phyloP scores from a whole-genome alignment of 2,329 filamentous ascomycete genomes.

The Macrophomina tecta region DNA sequence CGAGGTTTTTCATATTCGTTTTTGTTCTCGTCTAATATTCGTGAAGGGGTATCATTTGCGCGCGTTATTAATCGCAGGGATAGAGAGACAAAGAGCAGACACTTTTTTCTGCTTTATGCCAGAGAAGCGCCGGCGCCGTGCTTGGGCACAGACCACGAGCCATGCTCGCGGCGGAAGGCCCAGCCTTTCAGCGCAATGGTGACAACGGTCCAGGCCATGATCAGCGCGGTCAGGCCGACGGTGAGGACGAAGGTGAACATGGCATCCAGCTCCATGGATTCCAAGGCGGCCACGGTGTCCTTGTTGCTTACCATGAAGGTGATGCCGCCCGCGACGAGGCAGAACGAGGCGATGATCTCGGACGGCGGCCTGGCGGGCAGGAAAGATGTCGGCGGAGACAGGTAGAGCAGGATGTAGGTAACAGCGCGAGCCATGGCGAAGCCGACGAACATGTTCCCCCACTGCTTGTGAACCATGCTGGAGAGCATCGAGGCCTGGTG shows the following conservation, averaged over 20 bases:
- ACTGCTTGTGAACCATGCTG: conserved; percentile 91
- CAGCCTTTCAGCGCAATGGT: conserved; percentile 86
- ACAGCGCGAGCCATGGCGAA: conserved; percentile 78
- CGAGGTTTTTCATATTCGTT: background rate
- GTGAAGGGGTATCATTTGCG: conserved; percentile 20
- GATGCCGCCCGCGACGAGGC: conserved; percentile 82
- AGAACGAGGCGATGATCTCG: conserved; percentile 86
- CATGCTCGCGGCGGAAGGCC: conserved; percentile 60
- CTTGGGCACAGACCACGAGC: background rate
- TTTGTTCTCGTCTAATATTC: conserved; percentile 1
- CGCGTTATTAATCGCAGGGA: background rate
- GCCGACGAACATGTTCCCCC: conserved; percentile 83
- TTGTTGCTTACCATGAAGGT: conserved; percentile 90
- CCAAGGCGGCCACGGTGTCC: conserved; percentile 78
- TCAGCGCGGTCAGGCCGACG: conserved; percentile 79
- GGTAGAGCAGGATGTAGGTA: conserved; percentile 80
- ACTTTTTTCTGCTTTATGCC: background rate
- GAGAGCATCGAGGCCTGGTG: conserved; percentile 83
- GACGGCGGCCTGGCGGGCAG: conserved; percentile 86
- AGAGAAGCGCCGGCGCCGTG: conserved; percentile 20
- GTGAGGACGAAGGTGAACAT: conserved; percentile 94
- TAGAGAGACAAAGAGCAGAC: background rate
- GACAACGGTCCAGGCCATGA: conserved; percentile 85
- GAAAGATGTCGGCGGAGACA: conserved; percentile 80
- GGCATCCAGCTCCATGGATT: conserved; percentile 77